Percentiles rank a stretch among this genome's conserved stretches.
Conservation (phyloP, 2,329 filamentous ascomycete genomes). For the Fusarium annulatum region DNA sequence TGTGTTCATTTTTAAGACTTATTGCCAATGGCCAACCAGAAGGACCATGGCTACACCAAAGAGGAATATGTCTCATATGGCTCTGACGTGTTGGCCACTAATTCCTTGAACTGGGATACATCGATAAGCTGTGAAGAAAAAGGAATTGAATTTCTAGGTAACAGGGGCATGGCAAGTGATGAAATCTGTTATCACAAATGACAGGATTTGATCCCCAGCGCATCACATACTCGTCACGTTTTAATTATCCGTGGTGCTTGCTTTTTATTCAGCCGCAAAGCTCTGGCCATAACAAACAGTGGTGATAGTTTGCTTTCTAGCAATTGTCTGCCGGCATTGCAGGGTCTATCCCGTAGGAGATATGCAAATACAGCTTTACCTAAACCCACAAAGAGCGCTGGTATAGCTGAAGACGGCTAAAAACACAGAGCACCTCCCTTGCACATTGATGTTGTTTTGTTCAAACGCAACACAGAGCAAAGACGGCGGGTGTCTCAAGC, state of each 20-base stretch:
- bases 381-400: neutral
- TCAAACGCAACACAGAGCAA: neutral
- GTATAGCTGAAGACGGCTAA: neutral
- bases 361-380: neutral
- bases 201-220: conserved; percentile 22
- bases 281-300: neutral
- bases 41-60: neutral
- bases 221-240: conserved; percentile 4
- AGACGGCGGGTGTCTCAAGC: neutral
- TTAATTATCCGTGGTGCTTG: conserved; percentile 4
- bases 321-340: neutral
- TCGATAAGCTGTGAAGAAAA: neutral
- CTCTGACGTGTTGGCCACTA: conserved; percentile 2
- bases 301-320: neutral
- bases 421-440: neutral
- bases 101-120: conserved; percentile 7
- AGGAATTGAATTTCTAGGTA: conserved; percentile 3
- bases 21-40: neutral
- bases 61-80: conserved; percentile 4
- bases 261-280: conserved; percentile 6
- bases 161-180: conserved; percentile 3
- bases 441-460: neutral
- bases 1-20: neutral
- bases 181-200: conserved; percentile 34
- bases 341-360: neutral